Percentiles rank a stretch among this genome's conserved stretches.
phyloP scores from a whole-genome alignment of 2,329 filamentous ascomycete genomes.

The Capronia epimyces region DNA sequence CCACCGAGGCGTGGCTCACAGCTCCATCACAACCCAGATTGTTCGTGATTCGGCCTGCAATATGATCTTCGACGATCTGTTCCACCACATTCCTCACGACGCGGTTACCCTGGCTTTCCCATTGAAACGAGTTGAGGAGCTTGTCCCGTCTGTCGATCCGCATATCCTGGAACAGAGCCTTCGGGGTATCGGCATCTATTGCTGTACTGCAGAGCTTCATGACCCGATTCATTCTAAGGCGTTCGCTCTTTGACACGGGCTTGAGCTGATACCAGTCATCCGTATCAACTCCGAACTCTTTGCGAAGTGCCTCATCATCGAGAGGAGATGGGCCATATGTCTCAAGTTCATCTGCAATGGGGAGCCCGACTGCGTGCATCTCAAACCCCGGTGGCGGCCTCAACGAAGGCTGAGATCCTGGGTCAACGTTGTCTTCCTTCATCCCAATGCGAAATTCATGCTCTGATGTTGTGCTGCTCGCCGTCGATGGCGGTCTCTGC shows the following conservation, averaged over 20 bases:
- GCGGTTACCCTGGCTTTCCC: conserved; percentile 1
- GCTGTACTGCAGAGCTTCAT: conserved; percentile 11
- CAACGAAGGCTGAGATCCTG: conserved; percentile 1
- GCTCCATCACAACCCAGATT: background rate
- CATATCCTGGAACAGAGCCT: background rate
- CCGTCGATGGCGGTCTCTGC: background rate
- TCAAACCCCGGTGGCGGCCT: conserved; percentile 16
- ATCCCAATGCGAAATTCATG: background rate
- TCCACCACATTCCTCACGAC: conserved; percentile 9
- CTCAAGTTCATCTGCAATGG: background rate
- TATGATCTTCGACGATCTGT: conserved; percentile 15
- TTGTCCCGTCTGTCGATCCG: background rate
- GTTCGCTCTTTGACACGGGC: conserved; percentile 14
- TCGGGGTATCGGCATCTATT: conserved; percentile 6
- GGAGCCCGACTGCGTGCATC: background rate
- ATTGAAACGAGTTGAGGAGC: conserved; percentile 6
- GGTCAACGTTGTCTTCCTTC: background rate
- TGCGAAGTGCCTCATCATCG: conserved; percentile 9
- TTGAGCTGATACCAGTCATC: conserved; percentile 22
- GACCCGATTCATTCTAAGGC: conserved; percentile 18
- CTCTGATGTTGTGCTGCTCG: conserved; percentile 3
- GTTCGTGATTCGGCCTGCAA: background rate
- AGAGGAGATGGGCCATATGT: background rate
- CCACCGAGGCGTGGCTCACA: background rate
- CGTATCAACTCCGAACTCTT: conserved; percentile 18